Percentiles rank a stretch among this genome's conserved stretches.
These are phyloP conservation scores for Cutaneotrichosporon cavernicola DNA, from an alignment of 1,284 basidiomycete genomes.

Conservation along the genomic window DNA sequence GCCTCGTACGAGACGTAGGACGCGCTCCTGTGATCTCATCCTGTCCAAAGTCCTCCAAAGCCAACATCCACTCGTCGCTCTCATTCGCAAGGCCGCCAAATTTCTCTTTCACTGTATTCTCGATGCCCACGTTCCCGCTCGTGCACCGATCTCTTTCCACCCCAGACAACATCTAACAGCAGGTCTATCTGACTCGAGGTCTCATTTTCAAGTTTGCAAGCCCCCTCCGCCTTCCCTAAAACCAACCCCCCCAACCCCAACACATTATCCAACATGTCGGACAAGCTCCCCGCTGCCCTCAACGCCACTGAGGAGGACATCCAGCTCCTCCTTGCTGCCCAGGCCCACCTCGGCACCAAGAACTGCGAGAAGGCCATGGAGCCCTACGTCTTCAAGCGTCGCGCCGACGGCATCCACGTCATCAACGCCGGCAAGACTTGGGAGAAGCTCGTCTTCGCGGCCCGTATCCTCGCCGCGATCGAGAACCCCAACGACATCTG, in stretches of 20 bases:
- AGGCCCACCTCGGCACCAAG: slow-evolving; percentile 96
- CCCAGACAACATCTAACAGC: neutral
- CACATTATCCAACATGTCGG: slow-evolving; percentile 41
- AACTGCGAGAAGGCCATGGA: slow-evolving; percentile 99
- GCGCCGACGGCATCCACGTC: slow-evolving; percentile 92
- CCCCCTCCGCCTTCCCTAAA: slow-evolving; percentile 27
- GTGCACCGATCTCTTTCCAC: neutral
- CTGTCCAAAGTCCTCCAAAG: too few species aligned
- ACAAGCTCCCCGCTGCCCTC: slow-evolving; percentile 87
- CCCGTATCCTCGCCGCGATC: slow-evolving; percentile 88
- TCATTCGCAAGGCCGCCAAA: neutral
- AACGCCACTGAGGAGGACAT: slow-evolving; percentile 97
- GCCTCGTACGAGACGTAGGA: neutral
- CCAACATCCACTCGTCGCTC: neutral
- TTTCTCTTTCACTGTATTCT: neutral
- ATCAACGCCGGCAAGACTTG: slow-evolving; percentile 99
- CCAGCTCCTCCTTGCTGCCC: slow-evolving; percentile 88
- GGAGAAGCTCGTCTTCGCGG: slow-evolving; percentile 97
- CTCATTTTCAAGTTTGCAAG: slow-evolving; percentile 50
- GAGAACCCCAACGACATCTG: slow-evolving; percentile 98
- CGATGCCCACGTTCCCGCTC: neutral
- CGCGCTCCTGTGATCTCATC: too few species aligned
- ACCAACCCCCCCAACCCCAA: slow-evolving; percentile 19
- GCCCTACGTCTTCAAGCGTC: slow-evolving; percentile 95
- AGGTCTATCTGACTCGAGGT: slow-evolving; percentile 31